A percentile compares a stretch with the other conserved stretches of the same genome.
Conservation (phyloP, 1,284 basidiomycete species). For the Apiotrichum sp. region DNA sequence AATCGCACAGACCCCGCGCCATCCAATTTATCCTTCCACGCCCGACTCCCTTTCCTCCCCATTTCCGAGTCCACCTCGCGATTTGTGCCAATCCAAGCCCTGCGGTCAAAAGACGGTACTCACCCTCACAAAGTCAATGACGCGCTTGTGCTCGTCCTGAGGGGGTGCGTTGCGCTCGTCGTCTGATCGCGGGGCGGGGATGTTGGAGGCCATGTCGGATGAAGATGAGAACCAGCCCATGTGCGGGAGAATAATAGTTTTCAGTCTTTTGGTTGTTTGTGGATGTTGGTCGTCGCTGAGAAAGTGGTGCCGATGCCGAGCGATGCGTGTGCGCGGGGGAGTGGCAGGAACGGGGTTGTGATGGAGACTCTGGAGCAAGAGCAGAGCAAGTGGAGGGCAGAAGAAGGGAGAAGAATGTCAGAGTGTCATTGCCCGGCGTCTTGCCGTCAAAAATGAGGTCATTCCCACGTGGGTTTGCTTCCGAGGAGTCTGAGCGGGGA, state of each 20-base stretch:
- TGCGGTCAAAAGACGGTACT: slow-evolving; percentile 7
- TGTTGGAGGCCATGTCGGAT: slow-evolving; percentile 24
- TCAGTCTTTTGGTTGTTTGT: neutral
- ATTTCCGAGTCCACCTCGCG: neutral
- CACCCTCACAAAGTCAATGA: slow-evolving; percentile 38
- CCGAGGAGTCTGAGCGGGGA: neutral
- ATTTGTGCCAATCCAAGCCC: too few relatives aligned
- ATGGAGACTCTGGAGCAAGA: too few relatives aligned
- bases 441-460: neutral
- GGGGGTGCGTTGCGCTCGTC: slow-evolving; percentile 32
- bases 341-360: too few relatives aligned
- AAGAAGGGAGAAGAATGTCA: too few relatives aligned
- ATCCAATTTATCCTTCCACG: too few relatives aligned
- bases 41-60: neutral
- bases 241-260: neutral
- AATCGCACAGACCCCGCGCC: too few relatives aligned
- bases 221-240: neutral
- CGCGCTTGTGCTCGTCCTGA: slow-evolving; percentile 29
- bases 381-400: neutral
- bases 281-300: neutral
- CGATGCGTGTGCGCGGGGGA: neutral
- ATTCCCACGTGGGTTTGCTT: neutral
- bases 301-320: neutral
- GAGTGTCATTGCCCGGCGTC: too few relatives aligned
- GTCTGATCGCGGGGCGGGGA: slow-evolving; percentile 35